Conservation (phyloP, 306 rosid genomes). For the Trifolium repens region DNA sequence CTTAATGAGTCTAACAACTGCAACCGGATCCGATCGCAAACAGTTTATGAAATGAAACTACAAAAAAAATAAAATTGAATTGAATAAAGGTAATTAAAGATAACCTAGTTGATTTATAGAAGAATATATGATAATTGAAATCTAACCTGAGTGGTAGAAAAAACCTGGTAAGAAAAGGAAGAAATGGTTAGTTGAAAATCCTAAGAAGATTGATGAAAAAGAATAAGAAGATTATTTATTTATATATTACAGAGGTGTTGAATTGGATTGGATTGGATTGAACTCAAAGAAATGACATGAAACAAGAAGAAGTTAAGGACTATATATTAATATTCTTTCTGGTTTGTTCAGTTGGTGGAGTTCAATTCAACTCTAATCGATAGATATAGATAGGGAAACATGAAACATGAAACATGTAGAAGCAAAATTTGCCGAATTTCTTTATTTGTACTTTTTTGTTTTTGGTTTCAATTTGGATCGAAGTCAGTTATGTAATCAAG, state of each 20-base stretch:
- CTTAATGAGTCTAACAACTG: slow-evolving; percentile 35
- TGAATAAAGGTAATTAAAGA: slow-evolving; percentile 6
- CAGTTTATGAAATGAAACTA: slow-evolving; percentile 19
- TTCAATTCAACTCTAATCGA: no score
- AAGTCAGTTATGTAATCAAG: no score
- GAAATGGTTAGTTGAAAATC: slow-evolving; percentile 33
- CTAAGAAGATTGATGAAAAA: slow-evolving; percentile 21
- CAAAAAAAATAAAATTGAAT: slow-evolving; percentile 24
- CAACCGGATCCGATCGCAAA: slow-evolving; percentile 62
- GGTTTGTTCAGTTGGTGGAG: no score
- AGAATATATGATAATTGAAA: slow-evolving; percentile 33
- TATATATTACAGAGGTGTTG: slow-evolving; percentile 12
- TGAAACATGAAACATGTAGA: no score
- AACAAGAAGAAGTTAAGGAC: no score
- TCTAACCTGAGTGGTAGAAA: slow-evolving; percentile 51
- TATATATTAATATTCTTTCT: no score
- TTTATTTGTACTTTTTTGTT: no score
- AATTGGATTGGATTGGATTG: slow-evolving; percentile 25
- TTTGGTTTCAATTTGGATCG: no score
- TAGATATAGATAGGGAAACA: no score
- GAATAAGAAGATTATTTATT: slow-evolving; percentile 6
- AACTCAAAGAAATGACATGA: neutral
- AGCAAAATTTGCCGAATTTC: no score
- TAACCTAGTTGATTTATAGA: neutral
- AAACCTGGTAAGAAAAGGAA: slow-evolving; percentile 63